phyloP scores from a whole-genome alignment of 2,329 filamentous ascomycete genomes.

The Calonectria honghensis region DNA sequence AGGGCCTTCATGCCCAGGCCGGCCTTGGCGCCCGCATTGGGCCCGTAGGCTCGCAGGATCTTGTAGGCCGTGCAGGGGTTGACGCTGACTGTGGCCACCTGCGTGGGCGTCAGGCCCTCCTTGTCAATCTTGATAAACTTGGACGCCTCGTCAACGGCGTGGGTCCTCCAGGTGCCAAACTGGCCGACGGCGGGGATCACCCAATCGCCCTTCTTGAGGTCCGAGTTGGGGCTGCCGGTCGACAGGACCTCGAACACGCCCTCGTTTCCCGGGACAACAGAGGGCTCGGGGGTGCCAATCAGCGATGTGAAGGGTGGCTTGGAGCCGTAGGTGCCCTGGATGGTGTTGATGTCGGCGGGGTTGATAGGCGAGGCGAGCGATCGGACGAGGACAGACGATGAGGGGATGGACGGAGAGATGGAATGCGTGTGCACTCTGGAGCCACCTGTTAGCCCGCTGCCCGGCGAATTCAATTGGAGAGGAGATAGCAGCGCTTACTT shows the following conservation, averaged over 20 bases:
- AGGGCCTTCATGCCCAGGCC: conserved; percentile 68
- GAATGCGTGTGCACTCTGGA: conserved; percentile 83
- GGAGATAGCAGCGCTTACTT: conserved; percentile 64
- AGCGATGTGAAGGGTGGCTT: conserved; percentile 85
- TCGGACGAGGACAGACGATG: conserved; percentile 82
- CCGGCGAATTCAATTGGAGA: neutral
- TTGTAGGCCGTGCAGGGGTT: conserved; percentile 97
- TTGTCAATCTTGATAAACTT: conserved; percentile 82
- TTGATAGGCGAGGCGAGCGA: conserved; percentile 95
- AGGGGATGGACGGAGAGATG: conserved; percentile 83
- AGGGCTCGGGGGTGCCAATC: conserved; percentile 85
- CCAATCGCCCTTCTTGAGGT: conserved; percentile 88
- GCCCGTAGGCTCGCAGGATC: conserved; percentile 88
- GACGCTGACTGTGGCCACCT: conserved; percentile 91
- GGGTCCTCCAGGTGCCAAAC: conserved; percentile 96
- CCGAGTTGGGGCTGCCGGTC: conserved; percentile 73
- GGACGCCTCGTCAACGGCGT: conserved; percentile 79
- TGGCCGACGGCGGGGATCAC: conserved; percentile 89
- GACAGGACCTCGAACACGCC: conserved; percentile 93
- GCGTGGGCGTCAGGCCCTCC: conserved; percentile 81
- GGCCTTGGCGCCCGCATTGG: conserved; percentile 65
- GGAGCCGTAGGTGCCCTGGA: conserved; percentile 95
- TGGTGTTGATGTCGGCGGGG: conserved; percentile 97
- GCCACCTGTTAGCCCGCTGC: conserved; percentile 15
- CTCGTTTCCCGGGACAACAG: conserved; percentile 91